Percentiles rank a stretch among this genome's conserved stretches.
Evolutionary conservation across 2,329 filamentous ascomycete species (phyloP).

Genomic region (Neobulgaria alba): DNA sequence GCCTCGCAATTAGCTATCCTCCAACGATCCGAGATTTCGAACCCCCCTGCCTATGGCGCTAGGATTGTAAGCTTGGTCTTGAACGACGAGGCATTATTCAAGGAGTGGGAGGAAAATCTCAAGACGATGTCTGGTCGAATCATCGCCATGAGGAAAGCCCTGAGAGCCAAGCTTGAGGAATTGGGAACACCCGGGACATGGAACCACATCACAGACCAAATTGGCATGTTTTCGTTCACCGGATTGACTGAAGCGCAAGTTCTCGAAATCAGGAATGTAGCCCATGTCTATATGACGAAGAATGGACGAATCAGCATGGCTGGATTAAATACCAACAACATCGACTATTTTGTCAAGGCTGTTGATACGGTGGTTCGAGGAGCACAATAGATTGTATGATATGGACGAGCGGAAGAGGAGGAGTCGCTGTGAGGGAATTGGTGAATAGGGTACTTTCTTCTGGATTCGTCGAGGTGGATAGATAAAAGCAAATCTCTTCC

Average conservation of each 20-base stretch:
- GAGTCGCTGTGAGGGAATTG: too few relatives aligned
- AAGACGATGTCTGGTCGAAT: conserved; percentile 93
- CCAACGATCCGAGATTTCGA: conserved; percentile 95
- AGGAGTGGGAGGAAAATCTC: conserved; percentile 84
- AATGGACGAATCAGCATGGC: conserved; percentile 98
- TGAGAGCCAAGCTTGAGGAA: conserved; percentile 74
- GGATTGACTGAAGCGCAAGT: conserved; percentile 70
- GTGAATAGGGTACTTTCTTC: neutral
- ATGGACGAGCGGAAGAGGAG: too few relatives aligned
- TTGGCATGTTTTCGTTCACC: conserved; percentile 98
- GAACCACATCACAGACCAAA: conserved; percentile 98
- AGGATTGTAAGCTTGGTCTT: conserved; percentile 78
- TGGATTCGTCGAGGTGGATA: neutral
- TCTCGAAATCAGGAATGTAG: conserved; percentile 56
- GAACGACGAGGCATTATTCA: conserved; percentile 73
- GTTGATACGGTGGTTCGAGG: conserved; percentile 69
- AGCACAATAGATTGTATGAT: conserved; percentile 8
- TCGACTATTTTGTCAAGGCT: conserved; percentile 88
- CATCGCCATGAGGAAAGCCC: conserved; percentile 74
- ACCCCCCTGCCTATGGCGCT: conserved; percentile 90
- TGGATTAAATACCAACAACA: conserved; percentile 84
- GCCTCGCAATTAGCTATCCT: conserved; percentile 86
- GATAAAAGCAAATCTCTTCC: neutral
- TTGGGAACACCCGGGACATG: conserved; percentile 81
- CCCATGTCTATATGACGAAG: conserved; percentile 89